Percentiles rank a stretch among this genome's conserved stretches.
These are phyloP conservation scores for Austroboletus eburneus DNA, from an alignment of 768 basidiomycete species.

Conservation along the genomic window DNA sequence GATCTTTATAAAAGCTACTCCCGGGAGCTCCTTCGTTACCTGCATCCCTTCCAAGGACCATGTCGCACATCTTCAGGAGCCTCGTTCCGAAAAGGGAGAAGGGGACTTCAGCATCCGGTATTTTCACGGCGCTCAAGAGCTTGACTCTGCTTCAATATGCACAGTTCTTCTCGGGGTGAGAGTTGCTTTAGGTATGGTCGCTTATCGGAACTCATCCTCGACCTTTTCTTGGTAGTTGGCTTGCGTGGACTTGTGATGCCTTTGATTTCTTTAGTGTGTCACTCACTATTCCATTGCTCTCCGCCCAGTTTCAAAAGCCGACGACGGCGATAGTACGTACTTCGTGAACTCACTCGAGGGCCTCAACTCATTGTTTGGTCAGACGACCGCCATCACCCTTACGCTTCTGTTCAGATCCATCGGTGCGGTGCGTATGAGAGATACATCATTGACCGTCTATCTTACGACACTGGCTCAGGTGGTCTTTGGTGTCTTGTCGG, in stretches of 20 bases:
- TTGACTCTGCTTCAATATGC: slow-evolving; percentile 56
- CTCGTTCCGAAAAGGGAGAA: slow-evolving; percentile 48
- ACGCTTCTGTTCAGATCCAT: slow-evolving; percentile 85
- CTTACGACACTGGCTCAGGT: slow-evolving; percentile 29
- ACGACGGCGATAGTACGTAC: slow-evolving; percentile 42
- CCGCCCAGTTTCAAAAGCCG: slow-evolving; percentile 43
- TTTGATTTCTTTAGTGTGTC: slow-evolving; percentile 84
- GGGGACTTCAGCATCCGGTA: slow-evolving; percentile 30
- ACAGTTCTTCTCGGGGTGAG: slow-evolving; percentile 54
- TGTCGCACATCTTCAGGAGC: slow-evolving; percentile 39
- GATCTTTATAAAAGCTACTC: slow-evolving; percentile 13
- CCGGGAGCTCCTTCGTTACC: background rate
- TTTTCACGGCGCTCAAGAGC: slow-evolving; percentile 40
- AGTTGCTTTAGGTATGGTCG: background rate
- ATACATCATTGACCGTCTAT: background rate
- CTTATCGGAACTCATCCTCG: background rate
- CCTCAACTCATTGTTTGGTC: background rate
- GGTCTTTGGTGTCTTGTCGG: slow-evolving; percentile 78
- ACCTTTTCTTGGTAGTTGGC: slow-evolving; percentile 50
- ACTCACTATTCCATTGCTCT: slow-evolving; percentile 48
- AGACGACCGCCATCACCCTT: slow-evolving; percentile 84
- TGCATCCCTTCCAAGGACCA: background rate
- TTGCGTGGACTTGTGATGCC: slow-evolving; percentile 88
- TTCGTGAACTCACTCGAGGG: background rate
- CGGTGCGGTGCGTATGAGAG: slow-evolving; percentile 48